phyloP scores from a whole-genome alignment of 345 rosid species.

The Hevea brasiliensis region DNA sequence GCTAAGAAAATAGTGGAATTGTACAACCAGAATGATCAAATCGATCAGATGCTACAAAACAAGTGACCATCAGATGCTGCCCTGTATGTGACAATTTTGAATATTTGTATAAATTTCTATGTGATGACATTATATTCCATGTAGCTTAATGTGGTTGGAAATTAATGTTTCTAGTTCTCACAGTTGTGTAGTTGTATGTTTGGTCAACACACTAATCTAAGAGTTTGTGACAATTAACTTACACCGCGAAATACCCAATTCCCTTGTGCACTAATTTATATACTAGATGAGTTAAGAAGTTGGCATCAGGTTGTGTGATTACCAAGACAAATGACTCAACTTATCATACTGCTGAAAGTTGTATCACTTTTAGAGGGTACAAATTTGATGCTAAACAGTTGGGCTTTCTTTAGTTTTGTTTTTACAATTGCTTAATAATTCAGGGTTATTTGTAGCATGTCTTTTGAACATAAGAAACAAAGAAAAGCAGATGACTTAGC shows the following conservation, averaged over 20 bases:
- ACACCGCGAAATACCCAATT: background rate
- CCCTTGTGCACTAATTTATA: background rate
- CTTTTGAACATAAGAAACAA: background rate
- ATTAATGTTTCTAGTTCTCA: background rate
- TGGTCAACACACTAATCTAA: background rate
- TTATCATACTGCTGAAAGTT: background rate
- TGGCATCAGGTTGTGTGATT: background rate
- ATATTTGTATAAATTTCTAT: background rate
- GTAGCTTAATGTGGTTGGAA: background rate
- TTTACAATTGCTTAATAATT: background rate
- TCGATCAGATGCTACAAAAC: constrained; percentile 64
- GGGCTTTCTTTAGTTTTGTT: background rate
- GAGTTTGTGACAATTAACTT: background rate
- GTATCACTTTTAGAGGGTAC: background rate
- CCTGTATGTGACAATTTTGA: constrained; percentile 20
- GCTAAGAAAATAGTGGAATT: constrained; percentile 74
- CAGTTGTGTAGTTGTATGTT: background rate
- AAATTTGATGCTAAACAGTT: background rate
- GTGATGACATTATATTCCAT: background rate
- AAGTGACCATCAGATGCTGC: constrained; percentile 33
- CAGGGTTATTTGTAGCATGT: background rate
- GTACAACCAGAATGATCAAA: constrained; percentile 75
- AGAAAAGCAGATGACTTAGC: background rate
- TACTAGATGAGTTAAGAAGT: background rate
- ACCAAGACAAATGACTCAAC: background rate